Evolutionary conservation across 352 stramenopile species (phyloP).

Genomic region (Pythium volutum): DNA sequence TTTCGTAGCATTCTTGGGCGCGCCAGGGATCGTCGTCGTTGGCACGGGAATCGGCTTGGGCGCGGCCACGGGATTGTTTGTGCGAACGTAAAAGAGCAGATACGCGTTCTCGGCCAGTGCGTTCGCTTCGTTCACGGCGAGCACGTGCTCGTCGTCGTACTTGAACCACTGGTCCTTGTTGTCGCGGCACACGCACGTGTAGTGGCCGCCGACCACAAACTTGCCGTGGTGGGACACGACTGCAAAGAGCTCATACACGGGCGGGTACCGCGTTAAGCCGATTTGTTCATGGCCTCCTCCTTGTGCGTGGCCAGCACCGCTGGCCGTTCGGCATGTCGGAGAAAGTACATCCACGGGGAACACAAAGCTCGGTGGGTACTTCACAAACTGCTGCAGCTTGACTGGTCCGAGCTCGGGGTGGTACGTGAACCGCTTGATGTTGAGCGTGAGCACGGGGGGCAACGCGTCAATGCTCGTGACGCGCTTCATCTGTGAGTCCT

Average conservation of each 20-base stretch:
- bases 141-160: conserved; percentile 81
- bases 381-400: conserved; percentile 83
- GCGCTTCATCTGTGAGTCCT: conserved; percentile 69
- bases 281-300: not conserved
- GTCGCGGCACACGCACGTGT: conserved; percentile 80
- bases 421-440: conserved; percentile 86
- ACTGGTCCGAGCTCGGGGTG: conserved; percentile 72
- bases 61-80: conserved; percentile 22
- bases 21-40: conserved; percentile 23
- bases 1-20: conserved; percentile 3
- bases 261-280: conserved; percentile 23
- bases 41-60: conserved; percentile 16
- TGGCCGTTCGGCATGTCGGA: conserved; percentile 53
- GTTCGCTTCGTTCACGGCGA: conserved; percentile 63
- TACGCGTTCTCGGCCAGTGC: conserved; percentile 76
- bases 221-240: conserved; percentile 82
- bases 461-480: conserved; percentile 70
- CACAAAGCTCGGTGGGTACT: conserved; percentile 68
- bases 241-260: conserved; percentile 76
- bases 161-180: conserved; percentile 88
- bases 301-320: conserved; percentile 25
- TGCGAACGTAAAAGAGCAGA: conserved; percentile 77
- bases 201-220: conserved; percentile 78
- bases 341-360: conserved; percentile 74
- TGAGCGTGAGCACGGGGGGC: conserved; percentile 74